These are phyloP conservation scores for Asterochloris sp. DNA, from an alignment of 139 green algal species.

Conservation along the genomic window DNA sequence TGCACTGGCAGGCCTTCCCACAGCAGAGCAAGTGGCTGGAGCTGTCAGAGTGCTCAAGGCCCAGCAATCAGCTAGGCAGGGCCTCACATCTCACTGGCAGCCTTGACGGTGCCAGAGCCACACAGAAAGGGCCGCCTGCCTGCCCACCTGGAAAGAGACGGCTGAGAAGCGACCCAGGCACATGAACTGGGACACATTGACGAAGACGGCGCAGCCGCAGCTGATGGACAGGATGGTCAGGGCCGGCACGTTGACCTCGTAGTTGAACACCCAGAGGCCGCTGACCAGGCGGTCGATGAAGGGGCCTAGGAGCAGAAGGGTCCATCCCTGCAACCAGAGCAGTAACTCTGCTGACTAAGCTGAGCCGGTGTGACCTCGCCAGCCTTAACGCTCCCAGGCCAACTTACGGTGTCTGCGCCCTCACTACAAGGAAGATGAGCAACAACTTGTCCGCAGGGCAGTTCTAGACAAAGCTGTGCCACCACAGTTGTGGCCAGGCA, in stretches of 20 bases:
- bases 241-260: constrained; percentile 43
- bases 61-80: not conserved
- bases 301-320: constrained; percentile 69
- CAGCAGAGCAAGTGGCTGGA: no score
- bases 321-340: constrained; percentile 43
- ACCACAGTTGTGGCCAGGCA: not conserved
- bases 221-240: constrained; percentile 52
- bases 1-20: no score
- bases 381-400: not conserved
- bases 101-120: no score
- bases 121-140: not conserved
- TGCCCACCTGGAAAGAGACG: constrained; percentile 85
- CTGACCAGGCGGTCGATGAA: constrained; percentile 69
- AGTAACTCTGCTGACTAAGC: not conserved
- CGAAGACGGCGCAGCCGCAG: constrained; percentile 73
- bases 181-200: constrained; percentile 93
- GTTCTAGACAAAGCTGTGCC: no score
- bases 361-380: not conserved
- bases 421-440: no score
- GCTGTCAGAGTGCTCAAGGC: not conserved
- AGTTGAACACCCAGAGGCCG: constrained; percentile 55
- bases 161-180: constrained; percentile 91
- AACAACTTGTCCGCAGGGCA: no score
- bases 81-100: no score
- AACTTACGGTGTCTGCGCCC: no score